Evolutionary conservation across 2,329 filamentous ascomycete species (phyloP).

Genomic region (Fusarium redolens): DNA sequence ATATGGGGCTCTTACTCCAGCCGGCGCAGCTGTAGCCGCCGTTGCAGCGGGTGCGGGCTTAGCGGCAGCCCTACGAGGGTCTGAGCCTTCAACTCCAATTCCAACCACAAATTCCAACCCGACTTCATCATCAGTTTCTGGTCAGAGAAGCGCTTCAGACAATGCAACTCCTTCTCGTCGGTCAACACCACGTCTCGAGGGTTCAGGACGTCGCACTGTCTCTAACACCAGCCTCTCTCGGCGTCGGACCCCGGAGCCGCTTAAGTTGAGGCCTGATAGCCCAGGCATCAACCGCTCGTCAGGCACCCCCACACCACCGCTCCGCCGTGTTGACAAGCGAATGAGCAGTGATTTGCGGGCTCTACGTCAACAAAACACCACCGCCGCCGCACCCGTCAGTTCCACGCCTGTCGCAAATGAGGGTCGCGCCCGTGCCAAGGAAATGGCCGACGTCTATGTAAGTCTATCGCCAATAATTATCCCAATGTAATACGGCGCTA

Average conservation of each 20-base stretch:
- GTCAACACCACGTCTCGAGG: slow-evolving; percentile 40
- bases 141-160: slow-evolving; percentile 54
- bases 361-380: slow-evolving; percentile 53
- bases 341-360: slow-evolving; percentile 78
- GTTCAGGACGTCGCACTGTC: slow-evolving; percentile 54
- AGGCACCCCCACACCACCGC: slow-evolving; percentile 69
- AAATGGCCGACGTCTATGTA: slow-evolving; percentile 95
- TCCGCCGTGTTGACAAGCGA: slow-evolving; percentile 75
- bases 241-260: slow-evolving; percentile 64
- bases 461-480: slow-evolving; percentile 59
- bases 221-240: slow-evolving; percentile 67
- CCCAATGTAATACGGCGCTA: slow-evolving; percentile 23
- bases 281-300: slow-evolving; percentile 59
- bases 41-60: slow-evolving; percentile 31
- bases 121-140: slow-evolving; percentile 9
- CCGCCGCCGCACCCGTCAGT: slow-evolving; percentile 41
- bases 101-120: slow-evolving; percentile 22
- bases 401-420: slow-evolving; percentile 83
- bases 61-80: slow-evolving; percentile 28
- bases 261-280: slow-evolving; percentile 71
- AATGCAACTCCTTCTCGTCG: slow-evolving; percentile 35
- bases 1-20: slow-evolving; percentile 46
- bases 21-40: slow-evolving; percentile 23
- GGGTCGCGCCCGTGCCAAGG: slow-evolving; percentile 83
- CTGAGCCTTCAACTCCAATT: slow-evolving; percentile 23